Base-by-base conservation (phyloP, 23 red algal genomes). In the Agarophyton chilense region DNA sequence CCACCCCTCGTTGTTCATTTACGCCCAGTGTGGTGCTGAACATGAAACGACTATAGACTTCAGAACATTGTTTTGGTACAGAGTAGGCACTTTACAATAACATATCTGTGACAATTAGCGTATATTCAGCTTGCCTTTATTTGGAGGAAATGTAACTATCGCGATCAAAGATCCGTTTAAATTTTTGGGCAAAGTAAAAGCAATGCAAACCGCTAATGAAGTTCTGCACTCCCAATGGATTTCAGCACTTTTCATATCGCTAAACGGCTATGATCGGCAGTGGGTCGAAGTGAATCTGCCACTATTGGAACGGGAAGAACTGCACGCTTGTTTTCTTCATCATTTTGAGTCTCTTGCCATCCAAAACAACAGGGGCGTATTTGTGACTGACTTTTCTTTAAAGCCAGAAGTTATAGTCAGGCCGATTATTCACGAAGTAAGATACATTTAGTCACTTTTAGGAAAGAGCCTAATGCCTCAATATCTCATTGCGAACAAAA, bases 231-330 rank as follows among this genome's bases (percentile, higher is more conserved):
- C 40, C 9, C 70, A 38, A 16, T 45, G 70, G 70, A 25, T 29
- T 26, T 10, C 70, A 17, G 70, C 70, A 13, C 7, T 75, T 1
- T 44, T 75, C 10, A 75, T 38, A 7, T 45, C 70, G 0, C 38
- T 75, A 18, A 45, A 75, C 35, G 70, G 70, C 34, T 75, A 75
- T 6, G 38, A 75, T 18, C 10, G 70, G 28, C 70, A 75, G 16
- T 75, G 32, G 70, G 70, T 38, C 1, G 70, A 75, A 16, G 21
- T 10, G 24, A 45, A 43, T 16, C 4, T 75, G 2, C 16, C 36
- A 0, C 34, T 31, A 16, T 9, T 16, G 4, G 6, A 36, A 19
- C 45, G 36, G 70, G 36, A 43, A 0, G 6, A 75, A 6, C 10
- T 75, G 10, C 70, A 75, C 25, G 70, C 28, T 3, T 10, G 32